These are phyloP conservation scores for Triticum monococcum DNA, from an alignment of 176 grass and related monocot species.

Conservation along the genomic window DNA sequence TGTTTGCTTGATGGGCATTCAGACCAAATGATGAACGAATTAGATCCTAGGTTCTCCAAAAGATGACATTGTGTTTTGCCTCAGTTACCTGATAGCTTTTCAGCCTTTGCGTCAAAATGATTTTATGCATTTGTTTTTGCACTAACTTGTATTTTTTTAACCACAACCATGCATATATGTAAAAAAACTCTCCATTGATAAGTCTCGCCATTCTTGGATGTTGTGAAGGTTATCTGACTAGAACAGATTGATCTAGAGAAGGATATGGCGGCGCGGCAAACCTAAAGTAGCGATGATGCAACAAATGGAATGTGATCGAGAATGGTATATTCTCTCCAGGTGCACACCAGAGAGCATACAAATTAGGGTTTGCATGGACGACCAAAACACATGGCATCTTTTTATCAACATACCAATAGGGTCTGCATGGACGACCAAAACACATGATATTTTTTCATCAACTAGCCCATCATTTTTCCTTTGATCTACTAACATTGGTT, in stretches of 20 bases:
- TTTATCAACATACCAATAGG: not conserved
- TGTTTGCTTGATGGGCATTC: not conserved
- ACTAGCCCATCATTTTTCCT: not conserved
- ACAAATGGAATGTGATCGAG: no score
- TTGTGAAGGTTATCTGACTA: not conserved
- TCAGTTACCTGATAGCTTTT: no score
- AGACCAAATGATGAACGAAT: not conserved
- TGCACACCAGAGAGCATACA: not conserved
- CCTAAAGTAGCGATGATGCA: no score
- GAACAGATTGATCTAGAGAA: not conserved
- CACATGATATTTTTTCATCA: not conserved
- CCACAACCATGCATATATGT: no score
- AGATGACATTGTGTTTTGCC: not conserved
- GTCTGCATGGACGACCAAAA: not conserved
- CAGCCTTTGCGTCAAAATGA: no score
- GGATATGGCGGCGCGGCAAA: not conserved
- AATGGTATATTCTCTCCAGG: not conserved
- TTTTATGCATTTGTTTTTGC: no score
- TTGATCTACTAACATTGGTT: not conserved
- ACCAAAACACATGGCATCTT: not conserved
- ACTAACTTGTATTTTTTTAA: no score
- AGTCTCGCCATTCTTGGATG: not conserved
- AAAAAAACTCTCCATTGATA: not conserved
- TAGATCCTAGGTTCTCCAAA: not conserved
- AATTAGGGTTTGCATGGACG: not conserved